phyloP scores from a whole-genome alignment of 768 basidiomycete genomes.

The Leccinum imitatum region DNA sequence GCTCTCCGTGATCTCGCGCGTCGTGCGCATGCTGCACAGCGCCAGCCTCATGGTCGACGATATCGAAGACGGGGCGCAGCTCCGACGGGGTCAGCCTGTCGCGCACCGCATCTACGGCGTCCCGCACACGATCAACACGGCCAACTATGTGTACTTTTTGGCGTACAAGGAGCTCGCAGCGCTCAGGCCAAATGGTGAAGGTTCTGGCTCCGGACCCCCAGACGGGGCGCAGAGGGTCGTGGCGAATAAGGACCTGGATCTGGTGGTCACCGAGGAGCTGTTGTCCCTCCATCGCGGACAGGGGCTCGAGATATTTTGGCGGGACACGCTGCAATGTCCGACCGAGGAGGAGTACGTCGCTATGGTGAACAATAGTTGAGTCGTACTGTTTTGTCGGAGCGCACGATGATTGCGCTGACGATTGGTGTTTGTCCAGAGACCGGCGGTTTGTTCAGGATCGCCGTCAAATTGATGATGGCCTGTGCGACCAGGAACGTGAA shows the following conservation, averaged over 20 bases:
- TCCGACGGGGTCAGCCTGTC: conserved; percentile 83
- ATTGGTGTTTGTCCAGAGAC: conserved; percentile 66
- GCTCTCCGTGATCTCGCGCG: conserved; percentile 69
- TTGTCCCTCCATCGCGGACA: conserved; percentile 93
- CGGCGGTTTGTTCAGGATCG: conserved; percentile 88
- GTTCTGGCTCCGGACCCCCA: neutral
- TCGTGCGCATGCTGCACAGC: conserved; percentile 93
- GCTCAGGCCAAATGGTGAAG: conserved; percentile 10
- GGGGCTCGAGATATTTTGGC: conserved; percentile 92
- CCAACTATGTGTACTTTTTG: conserved; percentile 96
- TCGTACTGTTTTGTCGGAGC: conserved; percentile 56
- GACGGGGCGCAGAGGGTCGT: conserved; percentile 29
- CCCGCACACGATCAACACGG: conserved; percentile 95
- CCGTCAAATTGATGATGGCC: conserved; percentile 96
- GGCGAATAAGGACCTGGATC: conserved; percentile 76
- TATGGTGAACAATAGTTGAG: conserved; percentile 94
- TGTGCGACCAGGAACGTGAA: conserved; percentile 61
- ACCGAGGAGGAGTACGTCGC: conserved; percentile 91
- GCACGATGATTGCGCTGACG: conserved; percentile 6
- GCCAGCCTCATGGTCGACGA: conserved; percentile 96
- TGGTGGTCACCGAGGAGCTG: conserved; percentile 50
- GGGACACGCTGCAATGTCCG: conserved; percentile 88
- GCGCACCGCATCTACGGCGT: conserved; percentile 96
- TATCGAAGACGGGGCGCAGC: conserved; percentile 88
- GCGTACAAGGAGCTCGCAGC: conserved; percentile 76